Evolutionary conservation across 495 filamentous ascomycete genomes (phyloP).

Genomic region (Hypoxylon perforatum): DNA sequence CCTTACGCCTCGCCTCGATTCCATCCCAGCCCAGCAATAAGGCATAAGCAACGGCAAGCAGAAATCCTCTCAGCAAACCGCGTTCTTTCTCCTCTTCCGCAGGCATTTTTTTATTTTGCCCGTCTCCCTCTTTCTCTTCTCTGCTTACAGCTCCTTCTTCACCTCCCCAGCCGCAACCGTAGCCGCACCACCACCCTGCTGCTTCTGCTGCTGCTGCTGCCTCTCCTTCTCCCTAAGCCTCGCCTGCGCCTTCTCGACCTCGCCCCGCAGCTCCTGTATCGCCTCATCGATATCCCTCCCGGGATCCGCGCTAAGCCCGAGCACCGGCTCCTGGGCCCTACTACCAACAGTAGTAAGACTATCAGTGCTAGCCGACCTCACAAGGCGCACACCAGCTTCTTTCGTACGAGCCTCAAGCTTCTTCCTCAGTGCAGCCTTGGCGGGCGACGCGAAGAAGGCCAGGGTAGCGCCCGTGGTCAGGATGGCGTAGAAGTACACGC

Average conservation of each 20-base stretch:
- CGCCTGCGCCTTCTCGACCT: conserved; percentile 63
- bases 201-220: neutral
- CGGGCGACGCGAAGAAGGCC: conserved; percentile 83
- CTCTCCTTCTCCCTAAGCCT: neutral
- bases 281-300: conserved; percentile 82
- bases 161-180: conserved; percentile 1
- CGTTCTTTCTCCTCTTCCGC: no score
- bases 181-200: neutral
- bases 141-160: conserved; percentile 17
- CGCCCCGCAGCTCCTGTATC: conserved; percentile 76
- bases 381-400: conserved; percentile 47
- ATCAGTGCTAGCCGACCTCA: conserved; percentile 51
- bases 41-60: no score
- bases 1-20: no score
- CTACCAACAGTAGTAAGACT: conserved; percentile 43
- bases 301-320: conserved; percentile 84
- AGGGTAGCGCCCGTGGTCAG: conserved; percentile 71
- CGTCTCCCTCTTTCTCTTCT: neutral
- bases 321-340: conserved; percentile 61
- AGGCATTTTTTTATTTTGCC: no score
- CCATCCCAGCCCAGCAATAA: no score
- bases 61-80: no score
- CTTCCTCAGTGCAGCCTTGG: conserved; percentile 68
- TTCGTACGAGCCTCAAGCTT: conserved; percentile 68
- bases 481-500: conserved; percentile 90